A percentile compares a stretch with the other conserved stretches of the same genome.
Conservation (phyloP, 2,329 filamentous ascomycete species). For the Exophiala calicioides region DNA sequence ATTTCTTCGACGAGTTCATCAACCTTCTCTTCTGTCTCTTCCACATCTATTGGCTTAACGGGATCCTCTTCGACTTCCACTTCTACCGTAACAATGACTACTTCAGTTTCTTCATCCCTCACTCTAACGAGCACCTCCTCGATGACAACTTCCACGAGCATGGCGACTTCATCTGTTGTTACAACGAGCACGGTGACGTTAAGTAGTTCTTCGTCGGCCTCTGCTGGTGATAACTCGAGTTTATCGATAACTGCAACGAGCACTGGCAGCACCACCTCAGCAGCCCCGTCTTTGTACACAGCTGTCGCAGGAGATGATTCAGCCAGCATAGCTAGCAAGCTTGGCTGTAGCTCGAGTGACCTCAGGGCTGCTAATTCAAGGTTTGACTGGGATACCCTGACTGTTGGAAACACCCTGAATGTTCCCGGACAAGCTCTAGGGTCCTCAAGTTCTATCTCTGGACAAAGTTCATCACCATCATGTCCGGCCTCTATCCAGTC, state of each 20-base stretch:
- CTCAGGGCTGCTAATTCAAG: constrained; percentile 24
- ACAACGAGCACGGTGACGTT: not conserved
- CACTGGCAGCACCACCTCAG: constrained; percentile 4
- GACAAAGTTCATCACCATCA: not conserved
- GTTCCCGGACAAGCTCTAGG: constrained; percentile 3
- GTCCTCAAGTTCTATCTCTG: constrained; percentile 3
- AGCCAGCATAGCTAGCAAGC: constrained; percentile 18
- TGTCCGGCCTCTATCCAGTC: no score
- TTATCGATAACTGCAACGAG: not conserved
- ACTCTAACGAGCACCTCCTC: constrained; percentile 1
- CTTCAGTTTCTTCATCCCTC: constrained; percentile 1
- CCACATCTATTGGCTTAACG: no score
- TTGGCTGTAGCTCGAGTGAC: constrained; percentile 23
- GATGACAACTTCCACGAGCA: not conserved
- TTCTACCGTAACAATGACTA: constrained; percentile 1
- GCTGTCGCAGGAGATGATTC: constrained; percentile 23
- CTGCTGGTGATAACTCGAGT: no score
- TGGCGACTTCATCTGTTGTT: constrained; percentile 2
- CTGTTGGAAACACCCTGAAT: constrained; percentile 23
- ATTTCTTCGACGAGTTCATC: not conserved
- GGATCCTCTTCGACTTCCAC: not conserved
- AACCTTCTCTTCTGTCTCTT: not conserved
- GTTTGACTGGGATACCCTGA: constrained; percentile 24
- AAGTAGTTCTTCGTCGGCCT: no score
- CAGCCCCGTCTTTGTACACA: constrained; percentile 12